These are phyloP conservation scores for Paraphoma chrysanthemicola DNA, from an alignment of 2,329 filamentous ascomycete genomes.

Conservation along the genomic window DNA sequence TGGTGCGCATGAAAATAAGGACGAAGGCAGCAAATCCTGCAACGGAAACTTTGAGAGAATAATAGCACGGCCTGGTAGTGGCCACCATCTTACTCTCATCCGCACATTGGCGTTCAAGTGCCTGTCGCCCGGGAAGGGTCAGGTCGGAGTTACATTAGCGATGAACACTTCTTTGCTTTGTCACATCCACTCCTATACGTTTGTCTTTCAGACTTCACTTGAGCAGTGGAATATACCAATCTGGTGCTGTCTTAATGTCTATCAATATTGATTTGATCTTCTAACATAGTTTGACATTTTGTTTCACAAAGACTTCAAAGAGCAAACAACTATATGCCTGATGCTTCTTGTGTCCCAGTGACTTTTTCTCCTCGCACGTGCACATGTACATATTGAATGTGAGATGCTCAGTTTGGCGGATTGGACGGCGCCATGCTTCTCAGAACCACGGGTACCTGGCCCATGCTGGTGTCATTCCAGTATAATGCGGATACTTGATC, in stretches of 20 bases:
- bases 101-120: background rate
- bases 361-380: too few species aligned
- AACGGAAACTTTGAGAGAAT: background rate
- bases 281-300: too few species aligned
- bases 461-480: conserved; percentile 30
- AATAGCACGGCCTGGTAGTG: too few species aligned
- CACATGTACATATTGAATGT: background rate
- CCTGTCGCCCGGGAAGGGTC: conserved; percentile 12
- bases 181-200: too few species aligned
- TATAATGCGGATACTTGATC: conserved; percentile 19
- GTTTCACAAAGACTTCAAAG: too few species aligned
- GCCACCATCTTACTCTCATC: background rate
- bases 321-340: too few species aligned
- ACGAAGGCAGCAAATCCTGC: background rate
- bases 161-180: background rate
- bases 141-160: conserved; percentile 8
- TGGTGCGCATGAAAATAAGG: background rate
- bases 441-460: conserved; percentile 23
- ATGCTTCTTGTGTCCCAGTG: too few species aligned
- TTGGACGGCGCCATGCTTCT: conserved; percentile 25
- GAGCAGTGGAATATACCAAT: too few species aligned
- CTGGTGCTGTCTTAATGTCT: too few species aligned
- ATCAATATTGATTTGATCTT: too few species aligned
- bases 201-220: too few species aligned
- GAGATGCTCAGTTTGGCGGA: background rate